A percentile compares a stretch with the other conserved stretches of the same genome.
Evolutionary conservation across 176 grass and related monocot species (phyloP).

Genomic region (bread wheat (Triticum aestivum)): IWGSC_CS_RefSeq_v2.1 NC_057798.1:728911919-728912418

Average conservation of each 20-base stretch:
- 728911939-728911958: constrained; percentile 89
- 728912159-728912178: constrained; percentile 98
- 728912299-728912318: constrained; percentile 73
- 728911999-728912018: constrained; percentile 88
- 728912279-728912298: constrained; percentile 77
- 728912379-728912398: constrained; percentile 11
- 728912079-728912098: constrained; percentile 58
- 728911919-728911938: constrained; percentile 66
- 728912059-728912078: constrained; percentile 23
- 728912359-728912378: constrained; percentile 74
- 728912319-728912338: constrained; percentile 89
- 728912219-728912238: constrained; percentile 21
- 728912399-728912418: constrained; percentile 17
- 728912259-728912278: constrained; percentile 69
- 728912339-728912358: constrained; percentile 94
- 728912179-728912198: constrained; percentile 52
- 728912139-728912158: constrained; percentile 75
- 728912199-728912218: constrained; percentile 13
- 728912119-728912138: constrained; percentile 95
- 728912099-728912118: constrained; percentile 76
- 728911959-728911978: constrained; percentile 93
- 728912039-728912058: constrained; percentile 6
- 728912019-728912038: constrained; percentile 37
- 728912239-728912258: constrained; percentile 20
- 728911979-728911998: constrained; percentile 92